These are phyloP conservation scores for Tulasnella sp. DNA, from an alignment of 768 basidiomycete genomes.

Conservation along the genomic window DNA sequence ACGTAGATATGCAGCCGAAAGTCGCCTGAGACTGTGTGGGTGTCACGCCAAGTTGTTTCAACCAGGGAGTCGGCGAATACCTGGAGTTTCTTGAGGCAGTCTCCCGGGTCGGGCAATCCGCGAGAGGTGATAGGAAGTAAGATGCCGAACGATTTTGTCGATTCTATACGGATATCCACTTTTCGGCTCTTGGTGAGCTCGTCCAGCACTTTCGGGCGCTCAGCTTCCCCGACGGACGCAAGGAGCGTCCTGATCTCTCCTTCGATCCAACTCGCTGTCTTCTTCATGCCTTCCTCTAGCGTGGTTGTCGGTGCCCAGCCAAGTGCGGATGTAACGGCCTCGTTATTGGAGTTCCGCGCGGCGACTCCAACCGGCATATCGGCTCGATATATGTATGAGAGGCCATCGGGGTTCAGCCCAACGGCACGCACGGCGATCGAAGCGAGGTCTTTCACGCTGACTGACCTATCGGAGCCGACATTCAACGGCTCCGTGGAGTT, in stretches of 20 bases:
- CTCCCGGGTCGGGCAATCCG: slow-evolving; percentile 27
- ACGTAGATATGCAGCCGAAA: slow-evolving; percentile 39
- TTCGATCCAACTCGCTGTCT: slow-evolving; percentile 41
- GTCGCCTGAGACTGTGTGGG: slow-evolving; percentile 23
- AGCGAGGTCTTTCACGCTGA: slow-evolving; percentile 37
- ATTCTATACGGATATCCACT: slow-evolving; percentile 29
- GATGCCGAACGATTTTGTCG: slow-evolving; percentile 36
- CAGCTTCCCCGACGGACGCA: too few species aligned
- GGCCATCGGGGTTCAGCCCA: slow-evolving; percentile 25
- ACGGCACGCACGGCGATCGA: slow-evolving; percentile 31
- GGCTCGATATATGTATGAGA: slow-evolving; percentile 26
- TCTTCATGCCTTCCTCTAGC: slow-evolving; percentile 39
- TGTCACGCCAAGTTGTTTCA: slow-evolving; percentile 39
- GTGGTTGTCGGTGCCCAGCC: slow-evolving; percentile 36
- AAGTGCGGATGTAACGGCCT: slow-evolving; percentile 26
- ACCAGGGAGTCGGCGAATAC: slow-evolving; percentile 36
- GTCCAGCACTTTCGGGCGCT: slow-evolving; percentile 18
- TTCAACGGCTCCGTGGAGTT: slow-evolving; percentile 34
- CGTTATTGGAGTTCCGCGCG: slow-evolving; percentile 45
- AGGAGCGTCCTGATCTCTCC: slow-evolving; percentile 26
- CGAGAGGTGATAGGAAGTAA: slow-evolving; percentile 51
- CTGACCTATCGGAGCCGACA: slow-evolving; percentile 39
- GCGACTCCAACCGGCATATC: slow-evolving; percentile 38
- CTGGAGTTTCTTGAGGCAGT: slow-evolving; percentile 36
- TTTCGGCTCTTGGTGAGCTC: slow-evolving; percentile 28